phyloP scores from a whole-genome alignment of 257 asterid species.

The Solanum chaucha region DNA sequence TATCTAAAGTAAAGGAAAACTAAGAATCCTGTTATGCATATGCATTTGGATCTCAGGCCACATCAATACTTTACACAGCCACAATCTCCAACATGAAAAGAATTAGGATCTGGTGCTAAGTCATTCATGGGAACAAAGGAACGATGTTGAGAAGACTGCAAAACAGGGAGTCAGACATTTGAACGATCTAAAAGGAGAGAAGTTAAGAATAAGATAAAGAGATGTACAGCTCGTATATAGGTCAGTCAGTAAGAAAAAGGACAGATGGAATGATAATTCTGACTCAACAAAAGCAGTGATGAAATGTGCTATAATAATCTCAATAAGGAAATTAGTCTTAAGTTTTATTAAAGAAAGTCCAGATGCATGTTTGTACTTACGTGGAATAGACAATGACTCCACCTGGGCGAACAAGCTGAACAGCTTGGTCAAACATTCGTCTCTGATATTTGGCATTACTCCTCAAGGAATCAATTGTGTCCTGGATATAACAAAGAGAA shows the following conservation, averaged over 20 bases:
- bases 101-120: not conserved
- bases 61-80: not conserved
- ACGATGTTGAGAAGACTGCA: not conserved
- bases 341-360: not conserved
- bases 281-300: not conserved
- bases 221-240: not conserved
- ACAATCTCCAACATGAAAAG: not conserved
- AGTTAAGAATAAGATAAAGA: not conserved
- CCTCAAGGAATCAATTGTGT: constrained; percentile 69
- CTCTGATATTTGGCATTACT: constrained; percentile 83
- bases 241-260: not conserved
- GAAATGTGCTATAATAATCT: not conserved
- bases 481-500: constrained; percentile 32
- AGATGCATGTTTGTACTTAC: constrained; percentile 34
- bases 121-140: not conserved
- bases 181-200: not conserved
- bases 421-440: constrained; percentile 94
- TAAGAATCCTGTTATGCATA: not conserved
- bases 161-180: not conserved
- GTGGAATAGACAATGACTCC: constrained; percentile 94
- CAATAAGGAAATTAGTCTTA: not conserved
- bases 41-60: not conserved
- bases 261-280: not conserved
- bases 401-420: constrained; percentile 96
- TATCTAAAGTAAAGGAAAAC: not conserved